These are phyloP conservation scores for Geranium rotundifolium DNA, from an alignment of 345 rosid genomes.

Conservation along the genomic window DNA sequence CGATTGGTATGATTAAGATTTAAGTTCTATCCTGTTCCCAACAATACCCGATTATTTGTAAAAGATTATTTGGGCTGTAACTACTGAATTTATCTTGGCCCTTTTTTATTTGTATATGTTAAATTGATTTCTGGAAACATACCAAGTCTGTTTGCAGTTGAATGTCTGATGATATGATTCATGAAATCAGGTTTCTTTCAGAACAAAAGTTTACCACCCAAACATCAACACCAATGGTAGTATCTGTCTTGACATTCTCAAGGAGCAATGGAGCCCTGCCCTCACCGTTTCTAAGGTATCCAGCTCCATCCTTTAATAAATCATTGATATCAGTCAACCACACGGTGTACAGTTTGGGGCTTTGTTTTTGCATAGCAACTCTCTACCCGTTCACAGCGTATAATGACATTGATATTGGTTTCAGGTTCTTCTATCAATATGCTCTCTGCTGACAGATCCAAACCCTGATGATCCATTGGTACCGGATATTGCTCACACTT, in stretches of 20 bases:
- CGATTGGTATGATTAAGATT: no score
- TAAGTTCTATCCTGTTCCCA: no score
- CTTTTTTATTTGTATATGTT: no score
- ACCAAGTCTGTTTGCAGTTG: background rate
- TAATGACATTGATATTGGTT: background rate
- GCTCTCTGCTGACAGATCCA: constrained; percentile 62
- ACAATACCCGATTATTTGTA: no score
- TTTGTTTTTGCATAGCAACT: no score
- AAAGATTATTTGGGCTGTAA: no score
- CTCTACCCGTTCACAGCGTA: no score
- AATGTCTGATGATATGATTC: background rate
- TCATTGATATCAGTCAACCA: no score
- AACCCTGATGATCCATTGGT: constrained; percentile 71
- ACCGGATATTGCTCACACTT: constrained; percentile 74
- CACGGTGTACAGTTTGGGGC: no score
- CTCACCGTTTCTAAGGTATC: constrained; percentile 48
- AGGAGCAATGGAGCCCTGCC: constrained; percentile 63
- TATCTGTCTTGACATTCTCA: constrained; percentile 48
- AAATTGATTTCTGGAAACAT: no score
- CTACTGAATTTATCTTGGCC: no score
- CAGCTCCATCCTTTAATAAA: no score
- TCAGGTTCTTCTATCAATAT: constrained; percentile 64
- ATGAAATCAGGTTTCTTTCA: constrained; percentile 30
- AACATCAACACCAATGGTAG: constrained; percentile 53
- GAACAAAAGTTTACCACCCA: constrained; percentile 44